Evolutionary conservation across 2,329 filamentous ascomycete genomes (phyloP).

Genomic region (Cordyceps javanica): DNA sequence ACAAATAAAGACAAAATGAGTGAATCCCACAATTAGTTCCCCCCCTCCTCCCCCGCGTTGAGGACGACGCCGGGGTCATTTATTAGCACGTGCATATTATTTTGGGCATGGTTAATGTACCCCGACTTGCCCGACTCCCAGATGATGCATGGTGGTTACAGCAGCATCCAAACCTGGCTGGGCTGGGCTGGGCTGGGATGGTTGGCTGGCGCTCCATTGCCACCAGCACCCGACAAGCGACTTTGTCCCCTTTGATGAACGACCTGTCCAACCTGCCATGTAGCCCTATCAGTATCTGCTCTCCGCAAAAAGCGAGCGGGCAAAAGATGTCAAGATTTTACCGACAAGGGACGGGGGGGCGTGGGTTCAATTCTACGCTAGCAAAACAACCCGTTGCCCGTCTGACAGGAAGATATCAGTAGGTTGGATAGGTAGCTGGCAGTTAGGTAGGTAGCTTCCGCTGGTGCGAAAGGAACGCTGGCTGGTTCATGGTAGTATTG

Average conservation of each 20-base stretch:
- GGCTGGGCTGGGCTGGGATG: too few species aligned
- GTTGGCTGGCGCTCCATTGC: background rate
- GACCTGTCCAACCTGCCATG: too few species aligned
- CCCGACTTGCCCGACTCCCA: too few species aligned
- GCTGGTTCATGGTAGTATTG: background rate
- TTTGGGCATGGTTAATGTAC: background rate
- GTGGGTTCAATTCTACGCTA: too few species aligned
- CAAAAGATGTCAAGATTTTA: too few species aligned
- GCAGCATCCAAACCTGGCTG: conserved; percentile 6
- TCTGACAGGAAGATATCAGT: too few species aligned
- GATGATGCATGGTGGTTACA: conserved; percentile 13
- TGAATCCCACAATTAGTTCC: background rate
- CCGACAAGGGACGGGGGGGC: too few species aligned
- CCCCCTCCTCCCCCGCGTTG: background rate
- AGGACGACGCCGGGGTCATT: background rate
- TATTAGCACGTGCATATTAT: background rate
- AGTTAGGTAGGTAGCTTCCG: conserved; percentile 13
- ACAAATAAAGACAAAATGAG: background rate
- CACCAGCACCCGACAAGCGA: too few species aligned
- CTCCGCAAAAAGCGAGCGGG: too few species aligned
- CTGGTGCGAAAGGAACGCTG: conserved; percentile 10
- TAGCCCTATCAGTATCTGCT: too few species aligned
- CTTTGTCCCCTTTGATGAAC: too few species aligned
- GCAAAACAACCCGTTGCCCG: background rate
- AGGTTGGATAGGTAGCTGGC: too few species aligned